phyloP scores from a whole-genome alignment of 1,284 basidiomycete species.

The Cryptococcus maquisensis region DNA sequence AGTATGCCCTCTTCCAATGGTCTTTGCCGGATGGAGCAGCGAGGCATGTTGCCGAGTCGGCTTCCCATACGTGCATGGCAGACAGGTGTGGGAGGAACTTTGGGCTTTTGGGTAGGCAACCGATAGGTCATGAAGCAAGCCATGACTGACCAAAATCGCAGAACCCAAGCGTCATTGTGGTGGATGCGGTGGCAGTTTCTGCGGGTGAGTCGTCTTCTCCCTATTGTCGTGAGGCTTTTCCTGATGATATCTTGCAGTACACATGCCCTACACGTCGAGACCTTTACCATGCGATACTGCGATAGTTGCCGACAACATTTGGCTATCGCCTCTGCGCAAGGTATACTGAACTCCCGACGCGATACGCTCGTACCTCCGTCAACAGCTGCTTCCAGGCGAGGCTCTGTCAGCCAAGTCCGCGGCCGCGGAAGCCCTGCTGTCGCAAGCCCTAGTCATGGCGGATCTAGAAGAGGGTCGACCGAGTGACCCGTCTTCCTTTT shows the following conservation, averaged over 20 bases:
- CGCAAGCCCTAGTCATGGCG: constrained; percentile 6
- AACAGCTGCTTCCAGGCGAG: constrained; percentile 12
- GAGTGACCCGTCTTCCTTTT: neutral
- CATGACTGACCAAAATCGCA: constrained; percentile 3
- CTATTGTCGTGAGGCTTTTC: neutral
- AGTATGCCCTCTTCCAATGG: constrained; percentile 45
- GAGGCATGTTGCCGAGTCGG: constrained; percentile 39
- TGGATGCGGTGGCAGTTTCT: constrained; percentile 47
- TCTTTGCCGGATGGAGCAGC: constrained; percentile 43
- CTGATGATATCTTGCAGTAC: constrained; percentile 14
- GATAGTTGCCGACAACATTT: constrained; percentile 37
- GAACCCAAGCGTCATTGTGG: constrained; percentile 47
- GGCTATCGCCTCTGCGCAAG: constrained; percentile 27
- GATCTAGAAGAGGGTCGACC: constrained; percentile 13
- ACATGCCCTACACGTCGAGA: constrained; percentile 43
- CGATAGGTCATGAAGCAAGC: neutral
- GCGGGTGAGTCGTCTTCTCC: constrained; percentile 25
- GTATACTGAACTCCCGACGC: constrained; percentile 18
- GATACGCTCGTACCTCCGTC: constrained; percentile 13
- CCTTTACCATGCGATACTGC: constrained; percentile 42
- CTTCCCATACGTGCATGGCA: constrained; percentile 38
- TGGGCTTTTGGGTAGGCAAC: constrained; percentile 37
- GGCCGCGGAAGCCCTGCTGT: neutral
- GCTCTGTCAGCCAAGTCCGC: constrained; percentile 3
- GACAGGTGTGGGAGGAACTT: constrained; percentile 36